Conservation (phyloP, 192 early-diverging fungal species). For the Backusella psychrophila region DNA sequence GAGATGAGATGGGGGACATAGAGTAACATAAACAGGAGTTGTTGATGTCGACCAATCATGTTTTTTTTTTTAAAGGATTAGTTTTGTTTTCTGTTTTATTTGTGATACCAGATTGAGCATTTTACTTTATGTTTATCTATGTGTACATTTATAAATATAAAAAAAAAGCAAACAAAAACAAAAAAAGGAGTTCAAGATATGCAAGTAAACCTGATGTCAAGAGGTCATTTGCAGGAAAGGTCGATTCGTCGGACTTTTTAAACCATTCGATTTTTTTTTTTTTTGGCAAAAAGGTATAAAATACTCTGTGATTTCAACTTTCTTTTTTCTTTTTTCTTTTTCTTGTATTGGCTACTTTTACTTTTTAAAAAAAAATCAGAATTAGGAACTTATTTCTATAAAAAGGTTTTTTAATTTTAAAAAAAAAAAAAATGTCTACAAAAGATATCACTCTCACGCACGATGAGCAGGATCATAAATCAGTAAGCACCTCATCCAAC, state of each 20-base stretch:
- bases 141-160: not conserved
- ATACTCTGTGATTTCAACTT: not conserved
- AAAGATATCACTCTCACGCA: not conserved
- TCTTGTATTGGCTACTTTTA: not conserved
- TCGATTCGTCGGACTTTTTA: not conserved
- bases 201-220: not conserved
- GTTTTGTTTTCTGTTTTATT: not conserved
- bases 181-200: not conserved
- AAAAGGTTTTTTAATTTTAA: not conserved
- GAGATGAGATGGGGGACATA: not conserved
- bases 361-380: not conserved
- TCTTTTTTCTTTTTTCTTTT: not conserved
- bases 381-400: slow-evolving; percentile 3
- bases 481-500: not conserved
- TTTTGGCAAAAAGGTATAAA: not conserved
- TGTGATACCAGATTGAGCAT: not conserved
- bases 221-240: not conserved
- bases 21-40: not conserved
- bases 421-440: not conserved
- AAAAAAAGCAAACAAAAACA: not conserved
- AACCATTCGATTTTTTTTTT: not conserved
- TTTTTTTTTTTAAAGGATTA: not conserved
- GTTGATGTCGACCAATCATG: not conserved
- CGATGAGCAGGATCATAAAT: not conserved
- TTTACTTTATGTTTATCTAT: not conserved